Evolutionary conservation across 495 filamentous ascomycete species (phyloP).

Genomic region (Talaromyces adpressus): DNA sequence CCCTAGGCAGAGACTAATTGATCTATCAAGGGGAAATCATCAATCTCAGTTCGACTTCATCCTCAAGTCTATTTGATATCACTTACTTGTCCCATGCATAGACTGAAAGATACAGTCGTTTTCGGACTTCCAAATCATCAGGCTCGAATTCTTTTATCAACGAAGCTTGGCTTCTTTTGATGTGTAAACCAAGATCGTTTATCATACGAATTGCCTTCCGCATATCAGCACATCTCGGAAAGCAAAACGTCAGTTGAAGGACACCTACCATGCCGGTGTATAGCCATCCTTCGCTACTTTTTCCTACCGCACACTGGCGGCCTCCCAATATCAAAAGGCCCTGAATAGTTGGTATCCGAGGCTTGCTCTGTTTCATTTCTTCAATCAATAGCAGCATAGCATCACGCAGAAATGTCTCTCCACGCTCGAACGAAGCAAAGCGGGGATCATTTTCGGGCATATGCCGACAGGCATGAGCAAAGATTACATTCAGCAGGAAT

Average conservation of each 20-base stretch:
- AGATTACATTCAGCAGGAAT: slow-evolving; percentile 12
- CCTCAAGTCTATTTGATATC: not conserved
- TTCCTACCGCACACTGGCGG: slow-evolving; percentile 11
- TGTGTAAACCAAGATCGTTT: slow-evolving; percentile 9
- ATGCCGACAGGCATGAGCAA: slow-evolving; percentile 11
- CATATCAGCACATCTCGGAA: not conserved
- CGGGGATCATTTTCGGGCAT: slow-evolving; percentile 9
- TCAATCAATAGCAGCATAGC: slow-evolving; percentile 7
- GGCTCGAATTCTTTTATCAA: slow-evolving; percentile 10
- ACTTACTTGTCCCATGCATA: slow-evolving; percentile 12
- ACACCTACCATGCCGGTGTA: slow-evolving; percentile 12
- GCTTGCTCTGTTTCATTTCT: slow-evolving; percentile 11
- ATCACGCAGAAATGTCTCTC: slow-evolving; percentile 3
- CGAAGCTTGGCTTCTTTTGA: not conserved
- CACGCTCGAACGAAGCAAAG: slow-evolving; percentile 6
- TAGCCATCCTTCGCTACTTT: slow-evolving; percentile 14
- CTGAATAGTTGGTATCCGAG: slow-evolving; percentile 10
- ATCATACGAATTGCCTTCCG: slow-evolving; percentile 10
- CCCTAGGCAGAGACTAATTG: slow-evolving; percentile 12
- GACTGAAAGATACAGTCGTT: slow-evolving; percentile 10
- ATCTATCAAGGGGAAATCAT: slow-evolving; percentile 6
- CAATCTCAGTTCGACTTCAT: no score
- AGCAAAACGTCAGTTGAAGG: not conserved
- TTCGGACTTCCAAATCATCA: slow-evolving; percentile 12
- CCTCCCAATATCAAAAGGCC: slow-evolving; percentile 10